Evolutionary conservation across 169 alveolate genomes (phyloP).

Genomic region (Pseudocohnilembus persalinus): DNA sequence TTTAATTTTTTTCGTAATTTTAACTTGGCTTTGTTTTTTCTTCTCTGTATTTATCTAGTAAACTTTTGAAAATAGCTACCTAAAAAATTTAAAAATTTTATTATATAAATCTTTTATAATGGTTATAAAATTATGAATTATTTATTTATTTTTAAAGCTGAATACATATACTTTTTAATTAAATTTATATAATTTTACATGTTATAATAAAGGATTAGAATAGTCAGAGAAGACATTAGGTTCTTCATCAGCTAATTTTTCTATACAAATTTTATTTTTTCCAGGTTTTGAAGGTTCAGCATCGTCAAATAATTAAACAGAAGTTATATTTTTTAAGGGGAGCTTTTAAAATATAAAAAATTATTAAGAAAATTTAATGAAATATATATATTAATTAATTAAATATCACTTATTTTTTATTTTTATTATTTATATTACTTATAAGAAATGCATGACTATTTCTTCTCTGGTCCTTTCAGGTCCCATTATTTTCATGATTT

Average conservation of each 20-base stretch:
- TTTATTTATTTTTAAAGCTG: not conserved
- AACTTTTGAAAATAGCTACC: constrained; percentile 29
- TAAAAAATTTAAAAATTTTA: no score
- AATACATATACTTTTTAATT: not conserved
- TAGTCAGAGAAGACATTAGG: constrained; percentile 23
- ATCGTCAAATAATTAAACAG: constrained; percentile 8
- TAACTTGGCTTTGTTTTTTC: constrained; percentile 8
- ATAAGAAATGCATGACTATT: constrained; percentile 35
- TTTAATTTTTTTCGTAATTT: constrained; percentile 1
- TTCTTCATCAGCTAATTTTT: constrained; percentile 18
- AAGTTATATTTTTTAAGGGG: constrained; percentile 13
- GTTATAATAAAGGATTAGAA: constrained; percentile 21
- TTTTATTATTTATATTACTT: not conserved
- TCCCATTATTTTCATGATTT: constrained; percentile 35
- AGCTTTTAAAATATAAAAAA: not conserved
- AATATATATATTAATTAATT: no score
- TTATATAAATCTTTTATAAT: no score
- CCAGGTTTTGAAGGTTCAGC: not conserved
- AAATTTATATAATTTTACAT: not conserved
- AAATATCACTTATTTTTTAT: no score
- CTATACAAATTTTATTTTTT: constrained; percentile 4
- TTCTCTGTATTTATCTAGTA: constrained; percentile 33
- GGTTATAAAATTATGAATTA: no score
- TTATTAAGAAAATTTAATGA: no score
- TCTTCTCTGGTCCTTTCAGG: constrained; percentile 37